Base-by-base conservation (phyloP, 2,329 filamentous ascomycete genomes). In the Colletotrichum sp. region DNA sequence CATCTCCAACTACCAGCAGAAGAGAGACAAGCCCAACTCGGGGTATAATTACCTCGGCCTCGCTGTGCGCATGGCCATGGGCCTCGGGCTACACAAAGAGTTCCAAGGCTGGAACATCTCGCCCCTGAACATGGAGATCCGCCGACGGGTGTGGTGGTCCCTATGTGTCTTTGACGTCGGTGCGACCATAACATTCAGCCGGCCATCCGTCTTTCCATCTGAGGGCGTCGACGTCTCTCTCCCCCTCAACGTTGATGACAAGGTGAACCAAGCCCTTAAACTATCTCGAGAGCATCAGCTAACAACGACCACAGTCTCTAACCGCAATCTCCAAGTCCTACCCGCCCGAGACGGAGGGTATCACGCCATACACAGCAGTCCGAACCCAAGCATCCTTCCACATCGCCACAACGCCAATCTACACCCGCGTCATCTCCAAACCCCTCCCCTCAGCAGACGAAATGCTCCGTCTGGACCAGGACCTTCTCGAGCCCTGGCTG, bases 11-110 rank as follows among this genome's bases (percentile, higher is more conserved):
- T 82, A 82, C 73, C 78, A 80, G 61, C 87, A 89, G 77, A 90
- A 89, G 78, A 82, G 86, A 34, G 86, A 90, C 78, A 85, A 87
- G 48, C 88, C 88, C 5, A 90, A 90, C 75, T 88, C 87, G 0
- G 87, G 87, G 1, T 89, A 88, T 77, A 89, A 89, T 77, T 87
- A 86, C 60, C 83, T 88, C 38, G 87, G 87, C 2, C 82, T 89
- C 16, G 88, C 87, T 7, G 83, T 87, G 34, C 82, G 87, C n/a
- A 86, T 89, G 83, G 88, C 87, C 15, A 85, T 89, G 66, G 87
- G 87, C 0, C 79, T 90, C 6, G 88, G 88, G 0, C 82, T 90
- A 5, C 88, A 90, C 76, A 85, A 85, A 26, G 87, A 89, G 70
- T 82, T 85, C 43, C 81, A 79, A 10, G 80, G 78, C 9, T 82